Percentiles rank a stretch among this genome's conserved stretches.
Conservation (phyloP, 75 land plant species). For the Adiantum capillusveneris region DNA sequence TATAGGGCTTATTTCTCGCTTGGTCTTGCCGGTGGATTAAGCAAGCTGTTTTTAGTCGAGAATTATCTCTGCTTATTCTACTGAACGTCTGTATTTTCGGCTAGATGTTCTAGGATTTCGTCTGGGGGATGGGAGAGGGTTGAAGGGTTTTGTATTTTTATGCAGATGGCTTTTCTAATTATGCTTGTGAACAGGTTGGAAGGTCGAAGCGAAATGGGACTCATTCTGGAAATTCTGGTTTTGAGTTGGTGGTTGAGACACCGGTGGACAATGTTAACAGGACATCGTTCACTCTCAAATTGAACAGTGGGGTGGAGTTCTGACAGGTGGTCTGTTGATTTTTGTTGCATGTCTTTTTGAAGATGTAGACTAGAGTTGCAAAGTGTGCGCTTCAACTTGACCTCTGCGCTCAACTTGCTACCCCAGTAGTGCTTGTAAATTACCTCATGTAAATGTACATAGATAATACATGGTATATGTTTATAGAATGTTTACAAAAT, state of each 20-base stretch:
- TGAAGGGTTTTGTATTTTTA: too few species aligned
- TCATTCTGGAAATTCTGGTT: slow-evolving; percentile 27
- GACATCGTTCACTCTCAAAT: slow-evolving; percentile 26
- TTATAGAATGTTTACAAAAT: too few species aligned
- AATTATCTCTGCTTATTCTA: not conserved
- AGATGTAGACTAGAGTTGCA: too few species aligned
- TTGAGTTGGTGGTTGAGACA: slow-evolving; percentile 25
- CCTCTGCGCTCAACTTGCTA: too few species aligned
- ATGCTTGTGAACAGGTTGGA: slow-evolving; percentile 5
- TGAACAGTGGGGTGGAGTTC: slow-evolving; percentile 33
- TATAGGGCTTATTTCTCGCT: not conserved
- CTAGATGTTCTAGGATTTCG: not conserved
- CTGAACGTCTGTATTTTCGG: not conserved
- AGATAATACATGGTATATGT: too few species aligned
- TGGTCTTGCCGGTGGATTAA: not conserved
- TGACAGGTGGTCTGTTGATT: too few species aligned
- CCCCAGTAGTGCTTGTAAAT: too few species aligned
- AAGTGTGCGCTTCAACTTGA: too few species aligned
- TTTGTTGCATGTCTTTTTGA: too few species aligned
- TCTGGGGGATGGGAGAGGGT: too few species aligned
- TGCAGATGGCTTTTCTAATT: not conserved
- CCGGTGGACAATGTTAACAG: slow-evolving; percentile 23
- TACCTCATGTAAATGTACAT: too few species aligned
- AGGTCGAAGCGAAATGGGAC: slow-evolving; percentile 33
- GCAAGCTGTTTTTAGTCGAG: not conserved